phyloP scores from a whole-genome alignment of 139 green algal genomes.

The Chlorella sp. region DNA sequence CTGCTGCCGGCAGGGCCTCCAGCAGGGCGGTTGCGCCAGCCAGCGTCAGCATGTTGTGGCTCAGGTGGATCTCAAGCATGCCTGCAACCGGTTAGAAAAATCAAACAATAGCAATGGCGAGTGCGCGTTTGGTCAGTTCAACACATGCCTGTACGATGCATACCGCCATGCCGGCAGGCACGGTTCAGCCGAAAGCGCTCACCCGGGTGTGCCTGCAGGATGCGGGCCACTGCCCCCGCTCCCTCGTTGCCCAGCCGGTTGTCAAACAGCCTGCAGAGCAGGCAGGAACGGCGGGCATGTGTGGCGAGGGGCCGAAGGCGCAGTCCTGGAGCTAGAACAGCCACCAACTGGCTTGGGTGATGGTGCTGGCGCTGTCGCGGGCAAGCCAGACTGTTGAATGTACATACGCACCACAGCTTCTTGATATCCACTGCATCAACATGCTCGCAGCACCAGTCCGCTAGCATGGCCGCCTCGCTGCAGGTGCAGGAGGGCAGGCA shows the following conservation, averaged over 20 bases:
- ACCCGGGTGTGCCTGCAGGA: conserved; percentile 31
- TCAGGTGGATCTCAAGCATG: conserved; percentile 47
- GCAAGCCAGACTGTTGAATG: no score
- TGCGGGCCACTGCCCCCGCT: conserved; percentile 50
- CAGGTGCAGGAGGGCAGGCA: no score
- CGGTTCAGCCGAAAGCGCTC: not conserved
- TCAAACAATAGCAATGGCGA: no score
- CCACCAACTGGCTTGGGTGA: no score
- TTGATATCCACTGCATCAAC: conserved; percentile 15
- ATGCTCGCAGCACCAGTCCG: conserved; percentile 44
- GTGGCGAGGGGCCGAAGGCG: no score
- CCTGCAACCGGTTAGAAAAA: not conserved
- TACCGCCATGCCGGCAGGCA: not conserved
- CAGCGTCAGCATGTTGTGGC: conserved; percentile 54
- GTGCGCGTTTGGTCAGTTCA: no score
- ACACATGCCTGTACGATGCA: no score
- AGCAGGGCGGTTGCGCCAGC: conserved; percentile 54
- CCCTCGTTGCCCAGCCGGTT: conserved; percentile 70
- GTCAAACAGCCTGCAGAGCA: conserved; percentile 53
- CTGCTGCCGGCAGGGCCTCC: conserved; percentile 29
- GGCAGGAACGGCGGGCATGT: not conserved
- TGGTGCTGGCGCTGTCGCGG: no score
- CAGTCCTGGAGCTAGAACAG: no score
- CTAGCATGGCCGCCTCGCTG: conserved; percentile 49
- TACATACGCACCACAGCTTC: conserved; percentile 70